phyloP scores from a whole-genome alignment of 1,284 basidiomycete genomes.

The Ceratobasidium sp. region DNA sequence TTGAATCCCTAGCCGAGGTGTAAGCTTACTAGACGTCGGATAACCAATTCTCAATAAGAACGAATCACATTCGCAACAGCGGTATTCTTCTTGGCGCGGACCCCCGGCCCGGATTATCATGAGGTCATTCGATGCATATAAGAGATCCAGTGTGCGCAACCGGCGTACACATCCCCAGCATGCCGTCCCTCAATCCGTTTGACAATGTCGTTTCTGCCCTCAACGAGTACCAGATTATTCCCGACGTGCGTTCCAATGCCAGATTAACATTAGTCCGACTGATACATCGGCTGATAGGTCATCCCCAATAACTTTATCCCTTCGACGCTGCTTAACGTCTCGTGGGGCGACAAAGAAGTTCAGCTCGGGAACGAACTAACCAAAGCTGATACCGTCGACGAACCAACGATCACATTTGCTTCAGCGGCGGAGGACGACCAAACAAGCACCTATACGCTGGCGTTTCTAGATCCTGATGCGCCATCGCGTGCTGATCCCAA shows the following conservation, averaged over 20 bases:
- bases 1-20: background rate
- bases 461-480: constrained; percentile 76
- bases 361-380: constrained; percentile 63
- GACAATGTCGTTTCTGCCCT: constrained; percentile 58
- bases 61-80: background rate
- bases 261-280: no score
- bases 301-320: constrained; percentile 60
- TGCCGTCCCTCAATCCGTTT: constrained; percentile 38
- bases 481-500: constrained; percentile 66
- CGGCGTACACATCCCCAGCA: background rate
- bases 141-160: background rate
- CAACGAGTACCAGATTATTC: constrained; percentile 62
- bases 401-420: constrained; percentile 64
- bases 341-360: constrained; percentile 63
- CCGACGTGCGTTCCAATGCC: constrained; percentile 58
- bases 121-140: constrained; percentile 43
- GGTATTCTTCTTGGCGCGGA: constrained; percentile 28
- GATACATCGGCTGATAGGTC: no score
- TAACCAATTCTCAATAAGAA: background rate
- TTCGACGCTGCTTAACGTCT: constrained; percentile 64
- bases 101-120: constrained; percentile 33
- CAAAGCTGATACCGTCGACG: constrained; percentile 61
- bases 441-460: constrained; percentile 65
- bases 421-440: constrained; percentile 52
- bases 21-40: background rate